Percentiles rank a stretch among this genome's conserved stretches.
These are phyloP conservation scores for Dioszegia crocea DNA, from an alignment of 768 basidiomycete genomes.

Conservation along the genomic window DNA sequence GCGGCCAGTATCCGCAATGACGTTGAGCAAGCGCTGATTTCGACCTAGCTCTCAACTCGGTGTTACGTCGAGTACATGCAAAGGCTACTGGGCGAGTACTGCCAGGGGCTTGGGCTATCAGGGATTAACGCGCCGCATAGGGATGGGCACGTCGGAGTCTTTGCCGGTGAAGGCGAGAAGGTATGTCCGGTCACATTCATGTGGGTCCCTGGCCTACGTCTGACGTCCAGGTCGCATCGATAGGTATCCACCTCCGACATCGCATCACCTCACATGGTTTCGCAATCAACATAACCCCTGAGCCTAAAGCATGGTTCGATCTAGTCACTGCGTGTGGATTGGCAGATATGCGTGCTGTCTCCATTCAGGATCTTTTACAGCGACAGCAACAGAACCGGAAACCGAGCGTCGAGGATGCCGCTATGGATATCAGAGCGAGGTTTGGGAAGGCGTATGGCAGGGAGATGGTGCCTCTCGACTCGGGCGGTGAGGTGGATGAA, in stretches of 20 bases:
- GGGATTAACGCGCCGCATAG: slow-evolving; percentile 55
- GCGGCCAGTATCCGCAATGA: no score
- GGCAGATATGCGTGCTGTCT: slow-evolving; percentile 72
- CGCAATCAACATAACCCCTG: slow-evolving; percentile 77
- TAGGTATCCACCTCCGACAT: slow-evolving; percentile 93
- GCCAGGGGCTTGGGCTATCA: slow-evolving; percentile 58
- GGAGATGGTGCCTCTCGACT: slow-evolving; percentile 19
- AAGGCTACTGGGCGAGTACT: slow-evolving; percentile 62
- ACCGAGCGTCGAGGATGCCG: slow-evolving; percentile 23
- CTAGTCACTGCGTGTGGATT: slow-evolving; percentile 87
- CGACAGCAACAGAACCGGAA: slow-evolving; percentile 5
- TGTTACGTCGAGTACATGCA: slow-evolving; percentile 81
- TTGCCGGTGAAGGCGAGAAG: slow-evolving; percentile 73
- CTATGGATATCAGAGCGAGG: slow-evolving; percentile 26
- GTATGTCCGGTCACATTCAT: slow-evolving; percentile 18
- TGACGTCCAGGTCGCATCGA: slow-evolving; percentile 65
- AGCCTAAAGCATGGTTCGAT: slow-evolving; percentile 81
- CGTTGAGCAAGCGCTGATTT: no score
- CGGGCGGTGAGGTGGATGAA: background rate
- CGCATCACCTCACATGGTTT: slow-evolving; percentile 93
- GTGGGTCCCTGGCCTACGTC: background rate
- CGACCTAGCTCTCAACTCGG: slow-evolving; percentile 33
- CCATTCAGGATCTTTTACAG: slow-evolving; percentile 28
- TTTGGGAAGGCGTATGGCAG: slow-evolving; percentile 34
- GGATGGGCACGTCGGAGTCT: slow-evolving; percentile 80